Evolutionary conservation across 129 eudicot genomes (phyloP), one percentile per base, ranked within the genome.

Genomic region (Flaveria ramosissima): DNA sequence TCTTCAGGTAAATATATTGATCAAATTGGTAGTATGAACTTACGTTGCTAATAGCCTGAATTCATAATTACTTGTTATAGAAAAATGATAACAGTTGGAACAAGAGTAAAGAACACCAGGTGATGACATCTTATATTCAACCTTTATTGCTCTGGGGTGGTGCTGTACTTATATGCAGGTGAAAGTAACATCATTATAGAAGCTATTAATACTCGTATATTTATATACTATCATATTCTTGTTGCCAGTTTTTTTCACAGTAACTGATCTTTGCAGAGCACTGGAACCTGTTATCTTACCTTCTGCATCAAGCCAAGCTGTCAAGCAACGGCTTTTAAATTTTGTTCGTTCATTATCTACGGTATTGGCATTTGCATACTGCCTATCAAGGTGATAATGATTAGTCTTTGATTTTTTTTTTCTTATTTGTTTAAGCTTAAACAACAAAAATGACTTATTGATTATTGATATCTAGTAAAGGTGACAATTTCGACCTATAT

Each of bases 91-190:
- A 53, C 56, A 86, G 51, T 70, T 88, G 93, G 94, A 82, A 77
- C 80, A 84, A 61, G 83, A 91, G 92, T 75, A 81, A 85, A 78
- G 76, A 82, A 56, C 84, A 86, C 64, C 75, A 80, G 70, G 83
- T 84, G 80, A 67, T 82, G 79, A 88, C 88, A 59, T 88, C 91
- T 8, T 91, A 91, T 79, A 67, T 91, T 74, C 93, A 82, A 80
- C 97, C 97, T 60, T 52, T 91, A 88, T 84, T 91, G 73, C 82
- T 91, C 42, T 91, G 97, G 97, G 86, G 90, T 30, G 97, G 97
- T 70, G 88, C 94, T 41, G 83, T 73, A 70, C 89, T 91, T 32
- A 74, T 88, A 56, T 91, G 97, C 94, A 91, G 97, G 94, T 91
- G 53, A 72, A 24, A 68, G 41, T 67, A 77, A 36, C 76, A 74